A percentile compares a stretch with the other conserved stretches of the same genome.
These are phyloP conservation scores for Gaeumannomyces sp. DNA, from an alignment of 2,329 filamentous ascomycete genomes.

Conservation along the genomic window DNA sequence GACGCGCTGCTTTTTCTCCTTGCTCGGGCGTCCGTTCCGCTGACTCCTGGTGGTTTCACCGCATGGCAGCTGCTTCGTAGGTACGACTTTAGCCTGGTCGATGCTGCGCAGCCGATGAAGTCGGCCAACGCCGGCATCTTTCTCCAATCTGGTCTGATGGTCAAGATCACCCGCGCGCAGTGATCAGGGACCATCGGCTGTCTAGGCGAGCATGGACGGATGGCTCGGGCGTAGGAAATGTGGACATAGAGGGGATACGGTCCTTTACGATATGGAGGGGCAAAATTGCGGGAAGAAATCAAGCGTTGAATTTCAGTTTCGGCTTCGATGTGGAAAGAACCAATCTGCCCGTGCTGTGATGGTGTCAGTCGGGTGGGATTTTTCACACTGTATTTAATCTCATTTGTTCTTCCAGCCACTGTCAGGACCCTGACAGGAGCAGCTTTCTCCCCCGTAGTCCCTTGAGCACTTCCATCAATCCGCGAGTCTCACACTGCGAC, in stretches of 20 bases:
- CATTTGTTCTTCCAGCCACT: no score
- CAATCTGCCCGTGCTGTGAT: not conserved
- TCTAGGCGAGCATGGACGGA: not conserved
- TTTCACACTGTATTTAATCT: no score
- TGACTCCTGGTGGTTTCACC: not conserved
- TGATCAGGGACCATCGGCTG: not conserved
- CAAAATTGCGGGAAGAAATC: not conserved
- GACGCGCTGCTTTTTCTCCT: not conserved
- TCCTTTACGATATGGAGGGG: not conserved
- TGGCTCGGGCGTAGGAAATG: not conserved
- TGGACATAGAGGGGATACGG: no score
- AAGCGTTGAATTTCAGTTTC: not conserved
- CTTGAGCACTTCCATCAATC: no score
- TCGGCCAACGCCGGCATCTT: conserved; percentile 23
- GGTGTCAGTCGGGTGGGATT: no score
- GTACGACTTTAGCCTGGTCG: conserved; percentile 21
- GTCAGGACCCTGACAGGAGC: no score
- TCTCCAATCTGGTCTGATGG: conserved; percentile 21
- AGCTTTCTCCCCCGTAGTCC: not conserved
- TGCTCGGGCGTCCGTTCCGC: not conserved
- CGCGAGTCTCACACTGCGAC: not conserved
- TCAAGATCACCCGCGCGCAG: conserved; percentile 21
- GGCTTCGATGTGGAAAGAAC: not conserved
- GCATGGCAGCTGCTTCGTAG: conserved; percentile 16
- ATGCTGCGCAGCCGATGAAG: conserved; percentile 19